Evolutionary conservation across 352 stramenopile genomes (phyloP), one percentile per base, ranked within the genome.

Genomic region (Phytophthora sansomeana): DNA sequence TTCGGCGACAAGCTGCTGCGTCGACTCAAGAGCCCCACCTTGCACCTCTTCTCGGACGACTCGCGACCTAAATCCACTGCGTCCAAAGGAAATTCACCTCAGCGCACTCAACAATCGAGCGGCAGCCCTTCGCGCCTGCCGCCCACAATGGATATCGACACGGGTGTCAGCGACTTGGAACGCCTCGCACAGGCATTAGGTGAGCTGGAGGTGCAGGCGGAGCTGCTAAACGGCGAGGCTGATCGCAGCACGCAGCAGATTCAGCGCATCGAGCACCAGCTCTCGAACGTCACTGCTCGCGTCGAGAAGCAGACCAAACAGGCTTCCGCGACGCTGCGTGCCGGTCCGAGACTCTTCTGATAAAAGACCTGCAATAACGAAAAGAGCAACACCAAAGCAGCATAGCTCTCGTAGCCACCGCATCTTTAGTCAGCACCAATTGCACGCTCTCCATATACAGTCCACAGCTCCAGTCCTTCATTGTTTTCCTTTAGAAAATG

Each of bases 271-370:
- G 77, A 90, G 61, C 62, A 92, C 44, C 74, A 89, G 39, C 78
- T 93, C 7, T 80, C 78, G 1, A 63, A 76, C 26, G 78, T 93
- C 53, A 91, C 91, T 38, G 73, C 80, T 14, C 85, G 83, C 53
- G 81, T 94, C 29, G 69, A 89, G 64, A 70, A 73, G 48, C 85
- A 96, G 77, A 92, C 84, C 21, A 90, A 82, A 52, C 77, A 87
- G 59, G 83, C 80, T 21, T 80, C 80, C 19, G 49, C 70, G 13
- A 73, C 72, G 42, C 78, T 87, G 42, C 51, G 63, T 52, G 61
- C 64, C 43, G 71, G 73, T 10, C 69, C 69, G 3, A 70, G 67
- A 53, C 72, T 88, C n/a, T 88, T 85, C 53, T 87, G 44, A 58
- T 16, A 32, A 24, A 24, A 53, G 26, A 21, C 7, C 28, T 54